Base-by-base conservation (phyloP, 495 filamentous ascomycete genomes). In the Bacidia gigantensis region DNA sequence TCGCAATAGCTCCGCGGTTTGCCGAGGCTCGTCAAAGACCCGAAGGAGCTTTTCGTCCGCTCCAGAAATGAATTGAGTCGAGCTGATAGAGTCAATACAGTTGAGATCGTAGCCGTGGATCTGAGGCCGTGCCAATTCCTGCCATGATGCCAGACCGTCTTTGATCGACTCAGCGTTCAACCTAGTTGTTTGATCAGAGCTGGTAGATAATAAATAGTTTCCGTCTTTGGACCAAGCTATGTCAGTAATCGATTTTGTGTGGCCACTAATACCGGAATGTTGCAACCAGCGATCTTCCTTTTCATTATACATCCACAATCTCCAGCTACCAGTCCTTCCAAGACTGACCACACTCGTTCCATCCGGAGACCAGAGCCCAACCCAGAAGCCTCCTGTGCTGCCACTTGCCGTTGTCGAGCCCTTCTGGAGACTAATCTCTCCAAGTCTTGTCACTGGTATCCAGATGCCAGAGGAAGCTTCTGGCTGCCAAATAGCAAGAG, bases 41-140 rank as follows among this genome's bases (percentile, higher is more conserved):
- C 92, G 82, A 56, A 97, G 73, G 25, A 97, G 79, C 67, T 99
- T 99, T 69, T 99, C 92, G 59, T 99, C 93, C 32, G 92, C 92
- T n/a, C 92, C 92, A 41, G 88, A 90, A 23, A 99, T 80, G 60
- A 97, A 97, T 46, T 78, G 80, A 12, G 78, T 69, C 23, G 72
- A 63, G 3, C 79, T 78, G 22, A 95, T 63, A 3, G 82, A 76
- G 60, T 85, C 83, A 56, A 96, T 79, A 64, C 90, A 96, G 69
- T 97, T 99, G 55, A 99, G 73, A 63, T 96, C 92, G 62, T 99
- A 99, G 32, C 92, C 92, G 69, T 99, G 92, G 51, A 97, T 97
- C 61, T 99, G 92, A 17, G 92, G 93, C 43, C 92, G 76, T 5
- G 90, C 81, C 68, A 97, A 85, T 68, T 98, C 92, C 66, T 97